Conservation (phyloP, 2,329 filamentous ascomycete genomes). For the Aspergillus eucalypticola region DNA sequence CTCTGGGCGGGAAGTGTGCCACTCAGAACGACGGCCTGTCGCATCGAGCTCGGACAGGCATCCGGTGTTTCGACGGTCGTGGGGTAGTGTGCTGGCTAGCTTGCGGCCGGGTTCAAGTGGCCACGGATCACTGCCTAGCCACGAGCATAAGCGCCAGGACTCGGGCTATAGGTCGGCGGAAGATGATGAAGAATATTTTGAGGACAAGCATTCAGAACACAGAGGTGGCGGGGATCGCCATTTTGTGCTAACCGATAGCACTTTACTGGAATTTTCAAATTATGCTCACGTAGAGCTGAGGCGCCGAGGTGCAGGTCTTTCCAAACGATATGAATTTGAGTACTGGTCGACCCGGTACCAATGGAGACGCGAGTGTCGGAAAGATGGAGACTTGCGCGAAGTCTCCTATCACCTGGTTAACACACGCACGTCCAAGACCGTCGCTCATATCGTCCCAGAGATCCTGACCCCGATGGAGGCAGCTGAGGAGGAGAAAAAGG, state of each 20-base stretch:
- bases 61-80: slow-evolving; percentile 58
- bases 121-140: slow-evolving; percentile 40
- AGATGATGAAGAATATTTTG: slow-evolving; percentile 41
- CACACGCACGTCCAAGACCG: slow-evolving; percentile 61
- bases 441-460: slow-evolving; percentile 86
- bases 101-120: slow-evolving; percentile 58
- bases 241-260: slow-evolving; percentile 67
- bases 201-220: slow-evolving; percentile 17
- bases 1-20: slow-evolving; percentile 90
- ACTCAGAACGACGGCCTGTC: slow-evolving; percentile 66
- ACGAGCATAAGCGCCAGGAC: slow-evolving; percentile 56
- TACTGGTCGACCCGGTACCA: slow-evolving; percentile 87
- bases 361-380: slow-evolving; percentile 75
- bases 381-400: slow-evolving; percentile 62
- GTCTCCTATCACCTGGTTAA: slow-evolving; percentile 80
- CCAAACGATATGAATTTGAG: slow-evolving; percentile 84
- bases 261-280: slow-evolving; percentile 94
- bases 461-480: slow-evolving; percentile 70
- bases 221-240: slow-evolving; percentile 16
- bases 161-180: slow-evolving; percentile 57
- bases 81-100: slow-evolving; percentile 60
- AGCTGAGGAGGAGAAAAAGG: slow-evolving; percentile 70
- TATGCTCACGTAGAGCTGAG: slow-evolving; percentile 88
- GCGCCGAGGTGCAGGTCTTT: slow-evolving; percentile 64
- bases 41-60: slow-evolving; percentile 55